These are phyloP conservation scores for Cadophora sp. DNA, from an alignment of 2,329 filamentous ascomycete genomes.

Conservation along the genomic window DNA sequence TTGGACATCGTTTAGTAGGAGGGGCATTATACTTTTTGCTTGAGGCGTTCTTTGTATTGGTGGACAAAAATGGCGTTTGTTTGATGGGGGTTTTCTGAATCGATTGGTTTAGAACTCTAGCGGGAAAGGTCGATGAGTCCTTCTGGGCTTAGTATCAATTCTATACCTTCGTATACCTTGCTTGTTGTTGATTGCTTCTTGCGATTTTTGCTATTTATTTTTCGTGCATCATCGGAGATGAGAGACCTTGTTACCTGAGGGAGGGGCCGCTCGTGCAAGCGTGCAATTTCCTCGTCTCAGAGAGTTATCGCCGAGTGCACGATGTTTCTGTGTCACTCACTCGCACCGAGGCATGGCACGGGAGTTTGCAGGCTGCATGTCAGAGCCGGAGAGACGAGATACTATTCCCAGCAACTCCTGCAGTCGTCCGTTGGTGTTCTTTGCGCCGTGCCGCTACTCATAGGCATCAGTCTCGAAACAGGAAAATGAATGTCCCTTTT, in stretches of 20 bases:
- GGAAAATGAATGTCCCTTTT: neutral
- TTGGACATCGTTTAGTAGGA: neutral
- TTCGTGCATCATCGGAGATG: too few species aligned
- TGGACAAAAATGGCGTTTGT: slow-evolving; percentile 6
- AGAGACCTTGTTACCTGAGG: too few species aligned
- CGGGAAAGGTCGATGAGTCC: neutral
- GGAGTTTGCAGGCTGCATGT: neutral
- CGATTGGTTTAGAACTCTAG: neutral
- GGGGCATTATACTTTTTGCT: neutral
- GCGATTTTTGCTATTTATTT: neutral
- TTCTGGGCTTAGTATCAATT: neutral
- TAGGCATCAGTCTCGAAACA: neutral
- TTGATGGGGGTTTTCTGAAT: neutral
- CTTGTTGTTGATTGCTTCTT: too few species aligned
- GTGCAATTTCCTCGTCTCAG: neutral
- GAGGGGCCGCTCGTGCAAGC: too few species aligned
- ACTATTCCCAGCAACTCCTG: slow-evolving; percentile 8
- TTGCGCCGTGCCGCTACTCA: neutral
- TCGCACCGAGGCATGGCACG: slow-evolving; percentile 4
- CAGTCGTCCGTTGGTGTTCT: neutral
- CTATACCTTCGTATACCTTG: neutral
- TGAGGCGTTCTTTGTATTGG: slow-evolving; percentile 3
- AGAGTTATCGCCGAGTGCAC: neutral
- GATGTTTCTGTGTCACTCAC: slow-evolving; percentile 2
- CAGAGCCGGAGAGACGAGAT: neutral